Base-by-base conservation (phyloP, 805 yeast species). In the Kregervanrija fluxuum region DNA sequence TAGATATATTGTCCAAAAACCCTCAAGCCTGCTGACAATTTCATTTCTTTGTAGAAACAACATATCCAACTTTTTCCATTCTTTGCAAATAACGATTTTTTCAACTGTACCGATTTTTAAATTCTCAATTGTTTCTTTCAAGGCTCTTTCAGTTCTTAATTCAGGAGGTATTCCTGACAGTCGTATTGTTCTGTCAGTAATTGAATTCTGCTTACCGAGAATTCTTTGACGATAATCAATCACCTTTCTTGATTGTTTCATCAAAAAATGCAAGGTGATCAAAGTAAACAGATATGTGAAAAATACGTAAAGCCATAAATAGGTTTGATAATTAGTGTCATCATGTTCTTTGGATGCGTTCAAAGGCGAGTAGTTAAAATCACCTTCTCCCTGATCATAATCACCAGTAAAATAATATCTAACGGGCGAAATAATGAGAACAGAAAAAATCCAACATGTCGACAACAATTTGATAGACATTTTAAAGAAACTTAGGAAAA, bases 101-200 rank as follows among this genome's bases (percentile, higher is more conserved):
- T 81, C 75, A 2, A 91, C 95, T 46, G 77, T 80, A 2, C 96
- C 96, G 33, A 90, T 82, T 30, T 83, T 82, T 33, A 91, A 67
- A 9, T 75, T 73, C 54, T 88, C 93, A 22, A 91, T 80, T 56
- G 87, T 93, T 33, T 79, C 73, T 45, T 77, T 80, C 52, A 91
- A 65, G 11, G 77, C 79, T n/a, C 72, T 71, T 52, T 80, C 89
- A 45, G 79, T 81, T 42, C 97, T 71, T 36, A 90, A 66, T 38
- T 81, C 80, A 0, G 85, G 82, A 0, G 98, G 97, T 4, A 91
- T 87, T 0, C 98, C 98, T 33, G 91, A 80, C 11, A 91, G 61
- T 46, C 91, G 69, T 35, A 93, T 82, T 1, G 98, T 93, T 59
- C 96, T 73, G 68, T 91, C 98, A 0, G 98, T 87, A 47, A 91